Evolutionary conservation across 2,329 filamentous ascomycete species (phyloP), one percentile per base, ranked within the genome.

Genomic region (Fusarium verticillioides): DNA sequence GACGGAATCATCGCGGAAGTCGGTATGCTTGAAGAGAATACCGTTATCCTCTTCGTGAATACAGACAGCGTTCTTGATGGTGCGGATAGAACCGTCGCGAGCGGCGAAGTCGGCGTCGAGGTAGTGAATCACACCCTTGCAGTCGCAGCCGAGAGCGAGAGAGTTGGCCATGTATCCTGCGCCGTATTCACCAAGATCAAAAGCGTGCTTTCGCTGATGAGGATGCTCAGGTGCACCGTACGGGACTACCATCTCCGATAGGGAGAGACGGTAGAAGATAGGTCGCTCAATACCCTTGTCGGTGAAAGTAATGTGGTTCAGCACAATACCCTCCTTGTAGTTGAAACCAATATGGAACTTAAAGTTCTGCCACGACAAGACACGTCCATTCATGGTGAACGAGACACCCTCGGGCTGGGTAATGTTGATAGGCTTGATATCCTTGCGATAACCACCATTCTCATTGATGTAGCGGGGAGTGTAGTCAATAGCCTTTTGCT

Each of bases 31-130:
- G 89, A 97, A 97, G 2, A 97, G 86, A 66, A 98, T 96, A 10
- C 95, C 95, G 4, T 90, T 90, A 74, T 98, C 95, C 84, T 98
- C 95, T 81, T 98, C 95, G 83, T 98, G 95, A 74, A 98, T 95
- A 82, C 95, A 98, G 75, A 98, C 93, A 42, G 95, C 95, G 79
- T 97, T 97, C 86, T 97, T 96, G 85, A 97, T 94, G 3, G 91
- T 93, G 8, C 91, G 90, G 34, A 93, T 86, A n/a, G 89, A 88
- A 30, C 95, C 95, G 9, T 90, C 89, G 19, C 90, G 88, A 66
- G 94, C 94, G 44, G 95, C 93, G 79, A 97, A 96, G 16, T 92
- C 89, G 5, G 94, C 94, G 77, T 97, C 94, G 81, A 98, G 91
- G 81, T 98, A 98, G 82, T 96, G 93, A 77, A 98, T 97, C 1